Percentiles rank a stretch among this genome's conserved stretches.
Conservation (phyloP, 2,329 filamentous ascomycete species). For the Acrodontium crateriforme region DNA sequence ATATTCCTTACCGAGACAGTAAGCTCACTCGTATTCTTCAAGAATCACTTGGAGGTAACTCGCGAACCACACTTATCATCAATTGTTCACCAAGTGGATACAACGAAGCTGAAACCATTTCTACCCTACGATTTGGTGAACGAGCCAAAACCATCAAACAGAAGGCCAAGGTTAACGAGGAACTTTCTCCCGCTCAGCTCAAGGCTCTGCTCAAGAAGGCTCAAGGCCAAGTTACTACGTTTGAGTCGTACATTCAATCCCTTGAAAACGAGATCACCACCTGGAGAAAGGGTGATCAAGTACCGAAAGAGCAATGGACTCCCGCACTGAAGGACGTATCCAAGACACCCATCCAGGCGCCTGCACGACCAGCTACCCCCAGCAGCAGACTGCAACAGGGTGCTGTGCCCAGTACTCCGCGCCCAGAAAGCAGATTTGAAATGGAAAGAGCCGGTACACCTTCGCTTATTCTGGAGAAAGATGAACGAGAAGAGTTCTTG, state of each 20-base stretch:
- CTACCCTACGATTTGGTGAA: conserved; percentile 87
- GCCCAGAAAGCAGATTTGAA: conserved; percentile 53
- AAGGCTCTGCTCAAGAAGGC: conserved; percentile 87
- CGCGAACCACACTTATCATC: conserved; percentile 93
- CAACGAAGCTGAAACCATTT: conserved; percentile 88
- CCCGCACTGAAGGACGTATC: conserved; percentile 41
- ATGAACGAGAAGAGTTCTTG: conserved; percentile 92
- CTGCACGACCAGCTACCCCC: conserved; percentile 45
- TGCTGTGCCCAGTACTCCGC: conserved; percentile 34
- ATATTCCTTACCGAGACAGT: conserved; percentile 93
- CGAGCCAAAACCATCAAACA: conserved; percentile 98
- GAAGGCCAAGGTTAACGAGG: conserved; percentile 98
- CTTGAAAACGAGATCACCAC: conserved; percentile 73
- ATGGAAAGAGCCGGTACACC: conserved; percentile 73
- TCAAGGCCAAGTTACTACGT: conserved; percentile 75
- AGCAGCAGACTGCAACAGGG: conserved; percentile 36
- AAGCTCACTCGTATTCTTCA: conserved; percentile 95
- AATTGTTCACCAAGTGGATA: conserved; percentile 99
- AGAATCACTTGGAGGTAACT: conserved; percentile 95
- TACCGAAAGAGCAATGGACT: conserved; percentile 83
- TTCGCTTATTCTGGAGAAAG: conserved; percentile 78
- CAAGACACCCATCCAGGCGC: conserved; percentile 31
- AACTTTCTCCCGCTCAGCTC: conserved; percentile 88
- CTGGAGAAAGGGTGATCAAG: conserved; percentile 78
- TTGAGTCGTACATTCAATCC: conserved; percentile 70